Evolutionary conservation across 2,329 filamentous ascomycete species (phyloP).

Genomic region (Calonectria honghensis): DNA sequence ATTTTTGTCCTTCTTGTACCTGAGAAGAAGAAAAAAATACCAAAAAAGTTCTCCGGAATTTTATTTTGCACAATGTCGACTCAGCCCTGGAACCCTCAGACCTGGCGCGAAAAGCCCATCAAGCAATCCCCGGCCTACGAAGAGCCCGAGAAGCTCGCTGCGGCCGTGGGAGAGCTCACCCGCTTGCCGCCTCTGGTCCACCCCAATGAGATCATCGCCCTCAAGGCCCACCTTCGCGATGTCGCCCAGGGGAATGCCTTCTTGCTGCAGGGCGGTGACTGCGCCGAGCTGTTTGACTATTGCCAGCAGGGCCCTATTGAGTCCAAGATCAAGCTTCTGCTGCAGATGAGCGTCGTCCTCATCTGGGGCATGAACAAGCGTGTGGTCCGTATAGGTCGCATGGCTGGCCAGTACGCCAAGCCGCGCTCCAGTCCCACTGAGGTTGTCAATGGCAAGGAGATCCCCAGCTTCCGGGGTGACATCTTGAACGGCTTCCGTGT

Average conservation of each 20-base stretch:
- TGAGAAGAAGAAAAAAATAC: background rate
- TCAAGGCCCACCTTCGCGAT: conserved; percentile 87
- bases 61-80: background rate
- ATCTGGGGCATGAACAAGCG: conserved; percentile 90
- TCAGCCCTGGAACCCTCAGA: conserved; percentile 74
- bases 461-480: conserved; percentile 94
- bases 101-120: conserved; percentile 87
- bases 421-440: conserved; percentile 93
- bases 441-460: conserved; percentile 84
- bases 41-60: background rate
- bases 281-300: conserved; percentile 97
- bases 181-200: conserved; percentile 86
- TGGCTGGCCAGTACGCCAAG: conserved; percentile 99
- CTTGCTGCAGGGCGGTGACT: conserved; percentile 96
- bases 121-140: conserved; percentile 85
- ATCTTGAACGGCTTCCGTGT: conserved; percentile 92
- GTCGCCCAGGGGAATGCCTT: conserved; percentile 95
- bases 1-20: background rate
- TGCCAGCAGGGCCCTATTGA: conserved; percentile 93
- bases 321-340: conserved; percentile 94
- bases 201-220: conserved; percentile 84
- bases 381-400: conserved; percentile 94
- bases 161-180: conserved; percentile 78
- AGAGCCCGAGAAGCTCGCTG: conserved; percentile 75
- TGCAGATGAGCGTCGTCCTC: conserved; percentile 97